Base-by-base conservation (phyloP, 306 rosid species). In the Gleditsia sinensis region DNA sequence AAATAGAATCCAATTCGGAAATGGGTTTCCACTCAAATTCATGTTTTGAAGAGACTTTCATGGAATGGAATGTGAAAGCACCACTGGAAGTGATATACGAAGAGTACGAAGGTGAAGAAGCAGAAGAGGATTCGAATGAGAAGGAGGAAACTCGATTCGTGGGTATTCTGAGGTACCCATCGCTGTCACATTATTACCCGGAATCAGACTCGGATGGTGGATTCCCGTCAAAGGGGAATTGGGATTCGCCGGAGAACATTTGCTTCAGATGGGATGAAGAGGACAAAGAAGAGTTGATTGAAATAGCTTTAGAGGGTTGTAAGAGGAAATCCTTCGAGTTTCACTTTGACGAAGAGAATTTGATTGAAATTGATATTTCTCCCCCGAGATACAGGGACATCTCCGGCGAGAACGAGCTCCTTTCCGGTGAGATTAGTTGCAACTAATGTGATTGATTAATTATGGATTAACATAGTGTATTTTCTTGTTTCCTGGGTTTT, bases 51-150 rank as follows among this genome's bases (percentile, higher is more conserved):
- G 83, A 72, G 12, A 70, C 65, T 3, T 88, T 85, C 72, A 75
- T 72, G 17, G 81, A 84, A 42, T 91, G 98, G 98, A 75, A 93
- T 21, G 82, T 93, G 79, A 86, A 83, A 39, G 92, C 88, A 0
- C 98, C 98, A 9, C 82, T 93, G 75, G 97, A 93, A 50, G 84
- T 93, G 34, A 93, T 93, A 59, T 85, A 91, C 58, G 98, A 93
- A 79, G 97, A 83, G 14, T 67, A 80, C 19, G 96, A 88, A 72
- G 90, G 79, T 5, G 82, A 77, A 30, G 88, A 86, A 64, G 64
- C 67, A 62, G 85, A 67, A 25, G 78, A 84, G 17, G 73, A 55
- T 21, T 27, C 74, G 42, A 79, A 67, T 20, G 78, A 65, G 43
- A 65, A 42, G 37, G 71, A 75, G 27, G 73, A 34, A 33, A 69